Evolutionary conservation across 768 basidiomycete species (phyloP), one percentile per base, ranked within the genome.

Genomic region (Lactifluus rugatus): DNA sequence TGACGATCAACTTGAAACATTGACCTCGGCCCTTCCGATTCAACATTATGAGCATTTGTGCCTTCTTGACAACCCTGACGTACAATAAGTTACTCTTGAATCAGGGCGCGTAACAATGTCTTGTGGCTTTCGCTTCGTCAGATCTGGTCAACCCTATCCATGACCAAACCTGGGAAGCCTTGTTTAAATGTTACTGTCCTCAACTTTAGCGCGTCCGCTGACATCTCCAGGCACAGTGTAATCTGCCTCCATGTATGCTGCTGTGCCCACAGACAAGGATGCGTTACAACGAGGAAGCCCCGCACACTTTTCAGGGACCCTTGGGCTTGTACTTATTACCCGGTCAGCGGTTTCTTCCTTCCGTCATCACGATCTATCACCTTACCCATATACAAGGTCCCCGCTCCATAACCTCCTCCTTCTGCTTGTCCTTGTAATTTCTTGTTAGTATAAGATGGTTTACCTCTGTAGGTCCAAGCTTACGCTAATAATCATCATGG

Each of bases 211-310:
- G 42, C 50, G 21, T 13, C 14, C 21, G 36, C 11, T 41, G 50
- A 47, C 57, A 41, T 58, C 37, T 58, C 57, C 57, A 58, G 57
- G 57, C 51, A 58, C 57, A 32, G 19, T 26, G 46, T 41, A 52
- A 52, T 36, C 37, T 48, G n/a, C 28, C 49, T 36, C 45, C 26
- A 26, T 9, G 16, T 26, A 6, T 26, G 26, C 36, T 28, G n/a
- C 44, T 4, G n/a, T 47, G 13, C 13, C n/a, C 17, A 26, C 17
- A 16, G 19, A 53, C 52, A 53, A 42, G 46, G 19, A 31, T 31
- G 11, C 13, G 26, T 53, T 31, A 7, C 28, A 23, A 47, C 28
- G 34, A 45, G 5, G 26, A 11, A 2, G 17, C 21, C n/a, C 36
- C n/a, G 44, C 23, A n/a, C 13, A 17, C 19, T 5, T 8, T 21